Evolutionary conservation across 371 early-diverging fungal species (phyloP).

Genomic region (Lichtheimia corymbifera): DNA sequence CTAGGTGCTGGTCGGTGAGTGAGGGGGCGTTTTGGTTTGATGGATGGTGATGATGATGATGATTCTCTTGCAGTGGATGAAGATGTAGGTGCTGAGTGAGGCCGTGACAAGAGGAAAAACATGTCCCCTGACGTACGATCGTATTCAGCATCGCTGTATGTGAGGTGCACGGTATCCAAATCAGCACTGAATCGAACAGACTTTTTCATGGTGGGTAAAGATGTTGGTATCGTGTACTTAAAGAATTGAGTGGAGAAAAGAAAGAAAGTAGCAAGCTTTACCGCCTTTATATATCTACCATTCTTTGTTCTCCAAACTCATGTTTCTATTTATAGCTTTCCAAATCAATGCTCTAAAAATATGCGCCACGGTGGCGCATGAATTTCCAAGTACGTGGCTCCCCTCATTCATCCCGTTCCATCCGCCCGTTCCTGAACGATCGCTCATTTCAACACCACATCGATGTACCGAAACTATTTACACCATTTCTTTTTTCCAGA

Average conservation of each 20-base stretch:
- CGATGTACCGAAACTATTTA: too few relatives aligned
- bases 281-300: background rate
- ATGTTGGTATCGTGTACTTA: background rate
- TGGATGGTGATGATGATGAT: background rate
- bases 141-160: slow-evolving; percentile 13
- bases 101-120: too few relatives aligned
- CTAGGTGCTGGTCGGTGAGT: background rate
- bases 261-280: background rate
- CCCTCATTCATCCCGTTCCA: too few relatives aligned
- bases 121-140: background rate
- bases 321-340: slow-evolving; percentile 2
- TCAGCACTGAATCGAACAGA: slow-evolving; percentile 10
- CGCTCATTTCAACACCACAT: too few relatives aligned
- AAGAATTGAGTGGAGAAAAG: background rate
- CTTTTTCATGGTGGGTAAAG: slow-evolving; percentile 1
- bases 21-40: background rate
- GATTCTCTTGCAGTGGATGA: background rate
- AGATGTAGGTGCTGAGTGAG: too few relatives aligned
- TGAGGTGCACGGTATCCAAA: slow-evolving; percentile 2
- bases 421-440: too few relatives aligned
- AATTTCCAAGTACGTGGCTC: background rate
- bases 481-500: too few relatives aligned
- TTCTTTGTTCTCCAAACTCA: background rate
- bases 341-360: slow-evolving; percentile 3
- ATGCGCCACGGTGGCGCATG: slow-evolving; percentile 4